phyloP scores from a whole-genome alignment of 2,329 filamentous ascomycete genomes.

The Verruconis gallopava region DNA sequence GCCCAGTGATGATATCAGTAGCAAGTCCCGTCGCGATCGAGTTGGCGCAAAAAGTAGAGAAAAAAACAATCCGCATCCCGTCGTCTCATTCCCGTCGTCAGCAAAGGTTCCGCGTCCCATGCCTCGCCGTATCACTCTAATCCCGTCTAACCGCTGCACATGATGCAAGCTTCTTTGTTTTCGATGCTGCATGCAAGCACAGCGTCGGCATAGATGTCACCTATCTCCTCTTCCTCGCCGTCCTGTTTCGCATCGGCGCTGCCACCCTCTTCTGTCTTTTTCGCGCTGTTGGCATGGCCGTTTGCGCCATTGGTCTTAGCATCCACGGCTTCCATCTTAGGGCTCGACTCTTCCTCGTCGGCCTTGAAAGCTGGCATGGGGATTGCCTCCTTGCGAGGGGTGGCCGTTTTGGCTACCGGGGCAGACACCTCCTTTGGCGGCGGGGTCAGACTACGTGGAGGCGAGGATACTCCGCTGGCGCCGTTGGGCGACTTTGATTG shows the following conservation, averaged over 20 bases:
- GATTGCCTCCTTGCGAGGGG: constrained; percentile 43
- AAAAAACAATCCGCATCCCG: too few species aligned
- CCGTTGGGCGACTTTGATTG: constrained; percentile 40
- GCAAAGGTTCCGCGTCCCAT: too few species aligned
- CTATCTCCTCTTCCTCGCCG: constrained; percentile 58
- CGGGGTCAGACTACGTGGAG: constrained; percentile 52
- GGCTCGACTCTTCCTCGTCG: constrained; percentile 63
- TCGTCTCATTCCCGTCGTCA: too few species aligned
- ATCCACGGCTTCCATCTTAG: constrained; percentile 20
- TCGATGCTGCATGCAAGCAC: constrained; percentile 93
- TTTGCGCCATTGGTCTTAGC: constrained; percentile 4
- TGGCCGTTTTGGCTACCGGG: constrained; percentile 26
- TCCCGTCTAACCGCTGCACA: constrained; percentile 75
- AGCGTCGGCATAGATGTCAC: constrained; percentile 90
- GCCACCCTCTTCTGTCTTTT: constrained; percentile 13
- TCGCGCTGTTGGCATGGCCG: not conserved
- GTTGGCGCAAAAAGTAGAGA: too few species aligned
- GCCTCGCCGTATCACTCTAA: too few species aligned
- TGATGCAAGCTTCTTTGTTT: constrained; percentile 85
- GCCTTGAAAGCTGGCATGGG: constrained; percentile 61
- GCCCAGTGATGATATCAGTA: too few species aligned
- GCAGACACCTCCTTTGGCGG: constrained; percentile 51
- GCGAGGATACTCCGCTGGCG: constrained; percentile 18
- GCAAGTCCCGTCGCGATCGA: too few species aligned
- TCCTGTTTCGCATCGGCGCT: constrained; percentile 53